A percentile compares a stretch with the other conserved stretches of the same genome.
Conservation (phyloP, 805 yeast genomes). For the Metschnikowia lachancei region DNA sequence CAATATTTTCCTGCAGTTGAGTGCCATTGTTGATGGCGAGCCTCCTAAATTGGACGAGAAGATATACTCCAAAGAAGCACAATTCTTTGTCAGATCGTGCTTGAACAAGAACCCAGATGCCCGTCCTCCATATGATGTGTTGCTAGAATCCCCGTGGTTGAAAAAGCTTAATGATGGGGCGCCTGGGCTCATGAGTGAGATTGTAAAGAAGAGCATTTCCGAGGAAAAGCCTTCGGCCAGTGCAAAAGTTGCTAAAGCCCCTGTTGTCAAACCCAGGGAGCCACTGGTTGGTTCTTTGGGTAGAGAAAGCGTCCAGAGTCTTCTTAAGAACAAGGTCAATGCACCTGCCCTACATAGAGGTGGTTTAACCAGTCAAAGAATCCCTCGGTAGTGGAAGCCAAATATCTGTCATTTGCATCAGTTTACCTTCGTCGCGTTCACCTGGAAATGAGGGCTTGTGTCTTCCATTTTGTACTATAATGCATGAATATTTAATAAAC, state of each 20-base stretch:
- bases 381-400: conserved; percentile 10
- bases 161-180: conserved; percentile 42
- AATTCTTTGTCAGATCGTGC: conserved; percentile 73
- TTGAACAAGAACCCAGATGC: conserved; percentile 75
- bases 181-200: conserved; percentile 29
- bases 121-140: conserved; percentile 76
- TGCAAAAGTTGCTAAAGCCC: conserved; percentile 19
- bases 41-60: conserved; percentile 26
- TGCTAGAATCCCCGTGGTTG: conserved; percentile 85
- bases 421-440: neutral
- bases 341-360: conserved; percentile 47
- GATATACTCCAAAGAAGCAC: conserved; percentile 68
- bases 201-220: conserved; percentile 25
- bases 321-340: conserved; percentile 39
- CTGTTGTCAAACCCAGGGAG: conserved; percentile 13
- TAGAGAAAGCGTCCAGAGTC: conserved; percentile 37
- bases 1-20: conserved; percentile 86
- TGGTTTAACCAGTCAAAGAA: conserved; percentile 28
- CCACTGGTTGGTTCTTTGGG: conserved; percentile 16
- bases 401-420: too few relatives aligned
- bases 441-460: neutral
- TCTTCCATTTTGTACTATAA: neutral
- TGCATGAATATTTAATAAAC: neutral
- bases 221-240: conserved; percentile 10
- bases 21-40: conserved; percentile 71